Base-by-base conservation (phyloP, 768 basidiomycete genomes). In the Boletus huronensis region DNA sequence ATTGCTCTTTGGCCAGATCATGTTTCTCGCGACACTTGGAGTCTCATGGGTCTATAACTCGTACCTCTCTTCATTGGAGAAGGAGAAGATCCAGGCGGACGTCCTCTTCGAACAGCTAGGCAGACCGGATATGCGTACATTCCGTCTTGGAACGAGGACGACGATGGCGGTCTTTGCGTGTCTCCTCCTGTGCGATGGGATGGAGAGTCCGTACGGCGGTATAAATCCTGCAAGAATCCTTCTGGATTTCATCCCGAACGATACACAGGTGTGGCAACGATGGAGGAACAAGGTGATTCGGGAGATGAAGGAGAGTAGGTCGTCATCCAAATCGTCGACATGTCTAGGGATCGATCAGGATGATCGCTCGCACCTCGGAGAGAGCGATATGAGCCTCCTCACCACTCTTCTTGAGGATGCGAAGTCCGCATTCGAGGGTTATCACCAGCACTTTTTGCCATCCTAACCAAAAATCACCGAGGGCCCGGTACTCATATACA, bases 1-100 rank as follows among this genome's bases (percentile, higher is more conserved):
- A 11, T 31, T 52, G 11, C 64, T 73, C 36, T 72, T 74, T 6
- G 72, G 74, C 11, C 72, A 74, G 46, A 51, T 70, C 40, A 54
- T 74, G 68, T 74, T 74, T 53, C 52, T 74, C 28, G 41, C 51
- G 0, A 59, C 72, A 1, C 62, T 74, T 16, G 66, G 57, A 3
- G 64, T 65, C 2, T 74, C 72, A 1, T 74, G 73, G 72, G 50
- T 17, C 1, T 72, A 74, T 49, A 74, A 74, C 39, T 64, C 69
- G 1, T 74, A 65, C 43, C 65, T 74, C 28, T 71, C 72, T 8
- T 69, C 67, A 0, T 58, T 79, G 64, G 76, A 79, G 49, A 66
- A 66, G 26, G 64, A 69, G 43, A 69, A 55, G 23, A 62, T 70
- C 10, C 69, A 69, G 43, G 60, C 46, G 8, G 45, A 57, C 1